Evolutionary conservation across 192 early-diverging fungal genomes (phyloP), one percentile per base, ranked within the genome.

Genomic region (Linnemannia hyalina): DNA sequence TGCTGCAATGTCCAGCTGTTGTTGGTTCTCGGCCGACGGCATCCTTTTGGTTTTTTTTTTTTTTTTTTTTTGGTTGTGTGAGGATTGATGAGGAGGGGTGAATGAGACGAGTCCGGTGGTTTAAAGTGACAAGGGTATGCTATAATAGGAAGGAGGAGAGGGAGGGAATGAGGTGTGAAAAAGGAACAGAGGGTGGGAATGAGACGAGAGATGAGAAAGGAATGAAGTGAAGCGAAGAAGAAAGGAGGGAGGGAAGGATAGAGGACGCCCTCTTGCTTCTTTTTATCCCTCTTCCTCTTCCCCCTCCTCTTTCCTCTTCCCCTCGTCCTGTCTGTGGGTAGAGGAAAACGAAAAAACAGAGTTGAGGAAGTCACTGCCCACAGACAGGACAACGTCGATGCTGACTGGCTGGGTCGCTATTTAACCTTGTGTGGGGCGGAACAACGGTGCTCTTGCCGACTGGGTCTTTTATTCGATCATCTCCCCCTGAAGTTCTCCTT

Each of bases 1-100:
- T 18, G 80, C 77, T 20, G 80, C 81, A 44, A 92, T 86, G 75
- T 86, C 84, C 70, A 86, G 78, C 40, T 77, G 79, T 68, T 86
- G 84, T 35, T 81, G 78, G 65, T 86, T 81, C 20, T 80, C 75
- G 16, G 74, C 46, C 20, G 82, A 74, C 1, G 82, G 73, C 82
- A 83, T 83, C 0, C 13, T 63, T 76, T 7, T 60, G 22, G 4
- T n/a, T 0, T 0, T n/a, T 3, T 22, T 57, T 57, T 23, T 0
- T 57, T 57, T 1, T 2, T 23, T 60, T 16, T 55, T n/a, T 1
- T 55, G 54, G 15, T 22, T 60, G 23, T 6, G 55, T 4, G 55
- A 60, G 23, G 70, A 38, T 23, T 20, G 35, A 5, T 1, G 22
- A 41, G 11, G 44, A n/a, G 4, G 71, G 8, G 15, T 42, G 70